Base-by-base conservation (phyloP, 805 yeast genomes). In the Zygosaccharomyces rouxii region DNA sequence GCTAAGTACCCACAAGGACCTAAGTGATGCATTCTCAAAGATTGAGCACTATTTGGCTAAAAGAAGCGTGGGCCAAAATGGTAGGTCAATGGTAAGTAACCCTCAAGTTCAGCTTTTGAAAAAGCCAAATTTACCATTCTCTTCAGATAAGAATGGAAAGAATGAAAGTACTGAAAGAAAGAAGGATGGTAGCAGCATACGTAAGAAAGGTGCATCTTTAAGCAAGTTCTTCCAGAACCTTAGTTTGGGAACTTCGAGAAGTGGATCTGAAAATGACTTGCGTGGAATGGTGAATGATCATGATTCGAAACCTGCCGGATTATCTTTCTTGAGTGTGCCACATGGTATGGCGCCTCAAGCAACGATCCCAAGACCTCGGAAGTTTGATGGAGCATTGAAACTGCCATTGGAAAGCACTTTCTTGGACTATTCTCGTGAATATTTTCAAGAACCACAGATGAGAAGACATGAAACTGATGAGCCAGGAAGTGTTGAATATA, bases 361-460 rank as follows among this genome's bases (percentile, higher is more conserved):
- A 2, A 69, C 71, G 33, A 77, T 87, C 0, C 81, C 87, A 5
- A 69, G 84, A 22, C 83, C 75, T 55, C 66, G 55, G 7, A 64
- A 68, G 23, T 55, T 48, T 11, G 53, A 52, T 14, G 62, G 58
- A 13, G 52, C 55, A 3, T 52, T 64, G 2, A 69, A 68, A 4
- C 58, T 84, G 3, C 85, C 88, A 0, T 63, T 79, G 9, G 72
- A 72, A 4, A 82, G 88, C 7, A 78, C 79, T 5, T 84, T 86
- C 57, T 77, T 86, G 52, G 86, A 83, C 44, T 86, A 84, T 65
- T 79, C 86, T 57, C 63, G 88, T 50, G 99, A 94, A 64, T 90
- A 89, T 61, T 94, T 92, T 71, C 96, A 90, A 60, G 98, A 90
- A 62, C 97, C 99, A 0, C 98, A 92, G 62, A 84, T 90, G 84